Conservation (phyloP, 805 yeast species). For the Wickerhamomyces tratensis region DNA sequence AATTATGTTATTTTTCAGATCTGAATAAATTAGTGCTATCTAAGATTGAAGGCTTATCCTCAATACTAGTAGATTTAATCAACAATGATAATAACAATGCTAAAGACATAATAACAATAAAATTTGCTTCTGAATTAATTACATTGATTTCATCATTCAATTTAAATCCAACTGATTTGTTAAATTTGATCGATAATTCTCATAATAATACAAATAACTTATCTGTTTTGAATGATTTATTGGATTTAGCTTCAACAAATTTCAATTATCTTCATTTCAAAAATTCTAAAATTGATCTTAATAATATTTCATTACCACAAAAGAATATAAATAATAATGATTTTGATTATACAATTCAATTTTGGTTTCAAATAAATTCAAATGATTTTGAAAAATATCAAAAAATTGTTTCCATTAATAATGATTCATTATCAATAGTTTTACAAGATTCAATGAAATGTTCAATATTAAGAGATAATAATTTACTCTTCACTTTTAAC, state of each 20-base stretch:
- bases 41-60: not conserved
- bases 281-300: conserved; percentile 15
- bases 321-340: not conserved
- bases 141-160: too few relatives aligned
- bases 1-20: not conserved
- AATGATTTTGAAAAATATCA: conserved; percentile 11
- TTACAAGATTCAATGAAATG: conserved; percentile 22
- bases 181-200: too few relatives aligned
- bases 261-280: conserved; percentile 19
- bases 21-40: not conserved
- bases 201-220: too few relatives aligned
- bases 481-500: conserved; percentile 7
- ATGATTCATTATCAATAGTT: conserved; percentile 11
- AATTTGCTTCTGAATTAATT: not conserved
- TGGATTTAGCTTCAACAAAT: conserved; percentile 8
- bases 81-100: too few relatives aligned
- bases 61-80: not conserved
- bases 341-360: conserved; percentile 15
- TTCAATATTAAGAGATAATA: conserved; percentile 13
- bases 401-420: conserved; percentile 18
- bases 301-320: not conserved
- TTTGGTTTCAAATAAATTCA: conserved; percentile 20
- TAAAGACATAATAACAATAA: too few relatives aligned
- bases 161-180: too few relatives aligned
- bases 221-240: not conserved